Evolutionary conservation across 1,139 yeast species (phyloP), one percentile per base, ranked within the genome.

Genomic region (Waltiozyma sp.): DNA sequence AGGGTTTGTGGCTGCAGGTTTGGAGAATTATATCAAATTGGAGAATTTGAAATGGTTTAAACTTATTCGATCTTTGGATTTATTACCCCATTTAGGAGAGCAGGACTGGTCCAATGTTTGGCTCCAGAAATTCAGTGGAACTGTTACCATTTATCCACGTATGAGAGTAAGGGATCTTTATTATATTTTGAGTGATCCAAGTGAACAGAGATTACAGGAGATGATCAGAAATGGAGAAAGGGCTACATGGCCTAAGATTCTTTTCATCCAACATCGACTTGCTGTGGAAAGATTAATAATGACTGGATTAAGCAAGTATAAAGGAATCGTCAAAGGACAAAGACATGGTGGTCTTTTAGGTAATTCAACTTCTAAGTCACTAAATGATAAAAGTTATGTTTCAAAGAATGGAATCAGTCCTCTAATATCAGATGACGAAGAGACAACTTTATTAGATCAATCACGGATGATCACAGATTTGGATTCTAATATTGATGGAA

Each of bases 101-200:
- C 88, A 80, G 58, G 93, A 84, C 60, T 84, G 91, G 91, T 80
- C 84, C 55, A 78, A 76, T 54, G 70, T 84, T 38, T 84, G 85
- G 73, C 63, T 84, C 35, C 94, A 84, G 61, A 68, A 73, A 46
- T 84, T 84, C 54, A 75, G 81, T 38, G 94, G 94, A 2, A 69
- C 84, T 0, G 78, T 84, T 11, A 84, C 93, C 0, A 69, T 84
- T 28, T 83, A 88, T 80, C 93, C 93, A 3, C 70, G 80, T 49
- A 74, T 78, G 50, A 64, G 65, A 38, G 58, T 80, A 16, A 61
- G 57, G 35, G 93, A 84, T 56, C 77, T 81, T 52, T 70, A 70
- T 66, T 71, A 78, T 55, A 78, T 84, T 38, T 63, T 84, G 44
- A 70, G 79, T 49, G 91, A 83, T 53, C 93, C 94, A 2, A 68